Base-by-base conservation (phyloP, 2,329 filamentous ascomycete genomes). In the Bipolaris zeicola region DNA sequence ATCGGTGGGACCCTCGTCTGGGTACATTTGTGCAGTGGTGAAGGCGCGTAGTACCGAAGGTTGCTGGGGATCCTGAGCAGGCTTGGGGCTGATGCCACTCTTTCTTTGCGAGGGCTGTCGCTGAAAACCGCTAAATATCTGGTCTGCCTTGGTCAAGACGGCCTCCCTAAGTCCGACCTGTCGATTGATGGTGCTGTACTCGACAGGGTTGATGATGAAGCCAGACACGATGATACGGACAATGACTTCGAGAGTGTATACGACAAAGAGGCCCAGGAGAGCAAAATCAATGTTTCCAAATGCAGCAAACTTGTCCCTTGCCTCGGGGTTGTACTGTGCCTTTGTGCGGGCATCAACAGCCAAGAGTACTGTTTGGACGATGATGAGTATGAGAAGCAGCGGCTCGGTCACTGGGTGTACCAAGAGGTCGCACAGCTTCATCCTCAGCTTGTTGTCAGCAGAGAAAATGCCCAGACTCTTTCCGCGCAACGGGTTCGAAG, bases 211-310 rank as follows among this genome's bases (percentile, higher is more conserved):
- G 63, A 96, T 81, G 31, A 99, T 82, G 66, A 99, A 90, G 0
- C 95, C 96, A 0, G 95, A 99, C 0, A 99, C 96, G 58, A 99
- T 89, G 39, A 93, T 88, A 52, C 93, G 89, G 58, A 91, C 87
- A 52, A 89, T 80, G 34, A 96, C 83, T 76, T 99, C 96, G 20
- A 96, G 69, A 0, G 93, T 96, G 73, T 98, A 99, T 47, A 99
- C 85, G 55, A 89, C 81, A 74, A 99, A 99, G 5, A 99, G 85
- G 1, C 77, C 87, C 42, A 98, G 82, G 55, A 98, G 85, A 22
- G 89, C 87, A 82, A 88, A 96, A 74, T 97, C 92, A 59, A 92
- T 89, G 8, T 81, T 77, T 2, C 79, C 79, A 3, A 91, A 90
- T 89, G 91, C 97, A 46, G 76, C 76, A 1, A 79, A 73, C 1